Conservation (phyloP, 164 flowering plant species). For the Cinnamomum micranthum region DNA sequence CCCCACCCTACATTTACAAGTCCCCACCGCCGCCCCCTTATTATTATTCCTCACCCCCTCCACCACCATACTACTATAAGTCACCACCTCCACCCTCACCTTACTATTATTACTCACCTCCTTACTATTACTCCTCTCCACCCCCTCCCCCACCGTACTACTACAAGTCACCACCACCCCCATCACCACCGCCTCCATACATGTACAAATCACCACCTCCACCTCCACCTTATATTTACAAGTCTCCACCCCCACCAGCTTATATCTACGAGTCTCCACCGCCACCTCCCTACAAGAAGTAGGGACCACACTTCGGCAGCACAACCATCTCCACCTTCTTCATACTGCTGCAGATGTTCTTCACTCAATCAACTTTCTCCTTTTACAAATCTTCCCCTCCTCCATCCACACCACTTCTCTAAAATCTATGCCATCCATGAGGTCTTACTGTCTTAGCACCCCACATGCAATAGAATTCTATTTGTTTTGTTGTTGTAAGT, state of each 20-base stretch:
- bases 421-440: too few relatives aligned
- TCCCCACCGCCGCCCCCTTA: neutral
- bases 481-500: too few relatives aligned
- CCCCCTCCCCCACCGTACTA: too few relatives aligned
- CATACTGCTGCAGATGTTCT: neutral
- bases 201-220: conserved; percentile 4
- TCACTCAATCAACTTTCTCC: neutral
- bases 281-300: neutral
- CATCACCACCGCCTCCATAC: neutral
- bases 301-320: neutral
- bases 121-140: too few relatives aligned
- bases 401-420: neutral
- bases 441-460: too few relatives aligned
- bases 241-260: neutral
- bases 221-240: conserved; percentile 7
- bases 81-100: neutral
- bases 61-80: too few relatives aligned
- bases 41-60: too few relatives aligned
- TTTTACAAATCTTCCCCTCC: neutral
- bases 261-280: neutral
- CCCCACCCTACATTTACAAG: neutral
- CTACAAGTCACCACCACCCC: conserved; percentile 6
- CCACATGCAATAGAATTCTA: too few relatives aligned
- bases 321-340: neutral
- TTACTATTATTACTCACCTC: neutral